Base-by-base conservation (phyloP, 352 stramenopile species). In the Phytophthora ramorum region DNA sequence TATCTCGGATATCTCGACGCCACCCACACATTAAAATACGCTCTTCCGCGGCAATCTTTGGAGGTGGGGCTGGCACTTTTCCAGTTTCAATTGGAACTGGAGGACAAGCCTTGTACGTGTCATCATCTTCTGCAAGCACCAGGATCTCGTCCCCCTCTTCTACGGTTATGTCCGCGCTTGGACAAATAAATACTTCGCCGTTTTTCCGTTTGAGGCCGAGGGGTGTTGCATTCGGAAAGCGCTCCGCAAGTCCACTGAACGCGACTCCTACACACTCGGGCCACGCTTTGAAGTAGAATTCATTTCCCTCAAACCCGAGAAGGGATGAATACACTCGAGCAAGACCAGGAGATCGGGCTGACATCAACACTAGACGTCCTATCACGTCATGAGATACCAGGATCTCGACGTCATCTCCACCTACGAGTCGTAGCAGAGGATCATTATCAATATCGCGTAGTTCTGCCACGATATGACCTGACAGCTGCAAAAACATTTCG, bases 281-380 rank as follows among this genome's bases (percentile, higher is more conserved):
- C 86, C 88, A 97, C 22, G 81, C 80, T 55, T 94, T 91, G 50
- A 96, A 87, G 72, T 97, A 97, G 41, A 97, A 97, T 45, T 97
- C 91, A 53, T 89, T 90, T 30, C 89, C 89, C 47, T 95, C 87
- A 55, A 97, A 96, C 1, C 89, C 91, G 7, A 97, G 78, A n/a
- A 93, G 52, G 28, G 69, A 70, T 2, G 81, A 78, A 53, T 87
- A 93, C 2, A 93, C 79, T 38, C 78, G 69, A 2, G 91, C 87
- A 16, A 97, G 76, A 22, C 89, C 90, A 35, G 89, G 86, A 47
- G 86, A 93, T 16, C 90, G 68, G 12, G 88, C 85, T 41, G 89
- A 92, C 83, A 96, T 95, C 19, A 97, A 60, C 38, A 97, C 91
- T 7, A 97, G 63, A 10, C 89, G 81, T 0, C 91, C 90, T 44